Base-by-base conservation (phyloP, 2,329 filamentous ascomycete genomes). In the Fulvia fulva region DNA sequence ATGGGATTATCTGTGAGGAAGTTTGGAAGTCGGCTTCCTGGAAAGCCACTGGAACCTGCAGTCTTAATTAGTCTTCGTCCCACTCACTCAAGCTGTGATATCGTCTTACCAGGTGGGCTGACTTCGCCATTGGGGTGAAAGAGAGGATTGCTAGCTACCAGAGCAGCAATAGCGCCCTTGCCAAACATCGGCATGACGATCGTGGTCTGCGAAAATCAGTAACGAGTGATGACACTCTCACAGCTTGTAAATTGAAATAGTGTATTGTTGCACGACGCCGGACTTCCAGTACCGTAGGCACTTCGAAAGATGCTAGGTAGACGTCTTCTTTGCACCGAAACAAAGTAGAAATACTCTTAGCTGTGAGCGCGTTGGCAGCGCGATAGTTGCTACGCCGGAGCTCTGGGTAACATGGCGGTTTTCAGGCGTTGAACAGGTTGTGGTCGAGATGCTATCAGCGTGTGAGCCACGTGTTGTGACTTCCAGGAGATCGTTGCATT, bases 1-100 rank as follows among this genome's bases (percentile, higher is more conserved):
- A 55, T 30, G 32, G 34, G 55, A 28, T 34, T 56, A 25, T 52
- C 34, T 12, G 55, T 41, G 25, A 56, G 32, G 46, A 54, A 52
- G 6, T 57, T 37, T 5, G 58, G 58, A 4, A 60, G 46, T 14
- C 28, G 34, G 14, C 44, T 51, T 34, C 41, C 30, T 22, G 32
- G 53, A 28, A 53, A 28, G 47, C 56, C 44, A 52, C 23, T 34
- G n/a, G 41, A 19, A 34, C 49, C 57, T 59, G 44, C 37, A 12
- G 12, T 32, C 28, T 12, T 32, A 7, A 28, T 55, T 25, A 55
- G 52, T 22, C 11, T 22, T 7, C 5, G 22, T 21, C 23, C 23
- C 26, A n/a, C n/a, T n/a, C n/a, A n/a, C n/a, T 19, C 2, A 3
- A 22, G 5, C 5, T n/a, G n/a, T 6, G 8, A 26, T 14, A n/a